Base-by-base conservation (phyloP, 805 yeast genomes). In the Ogataea trehaloabstinens region DNA sequence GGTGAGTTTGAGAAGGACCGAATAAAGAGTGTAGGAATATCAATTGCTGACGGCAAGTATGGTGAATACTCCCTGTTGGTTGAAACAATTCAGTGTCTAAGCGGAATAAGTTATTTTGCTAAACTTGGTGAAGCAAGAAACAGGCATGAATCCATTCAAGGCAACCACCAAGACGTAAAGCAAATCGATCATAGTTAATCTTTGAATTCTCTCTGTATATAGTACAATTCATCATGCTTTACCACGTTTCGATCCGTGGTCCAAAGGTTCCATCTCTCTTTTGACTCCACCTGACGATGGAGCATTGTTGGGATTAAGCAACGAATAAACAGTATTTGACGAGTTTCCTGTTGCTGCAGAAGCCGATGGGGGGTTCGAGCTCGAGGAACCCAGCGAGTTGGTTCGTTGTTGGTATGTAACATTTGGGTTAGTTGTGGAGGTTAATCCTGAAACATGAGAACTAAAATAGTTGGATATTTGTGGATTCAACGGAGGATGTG, bases 1-100 rank as follows among this genome's bases (percentile, higher is more conserved):
- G 67, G 68, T 36, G 70, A 67, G 22, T 66, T 86, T 58, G 83
- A 85, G 56, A 77, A 74, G 51, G 68, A 75, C 16, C 76, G 76
- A 46, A 76, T 86, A 36, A 78, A 80, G 51, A 81, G 90, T 4
- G 66, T 86, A 15, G 95, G 95, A 2, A 63, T 86, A 24, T 93
- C 95, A 6, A 72, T 86, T 30, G 70, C 84, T 34, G 95, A 87
- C 58, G 75, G 81, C 40, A 82, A 79, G 57, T 81, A 78, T 49
- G 95, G 95, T 0, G 88, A 90, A 2, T 86, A 70, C 58, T 70
- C 74, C 29, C 67, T 86, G 44, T 74, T 82, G 43, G 63, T 86
- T 29, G 93, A 84, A 50, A 80, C 83, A 74, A 71, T 86, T 41
- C 84, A 81, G 56, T 88, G 78, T 20, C 71, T 80, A 65, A 73